Percentiles rank a stretch among this genome's conserved stretches.
Conservation (phyloP, 352 stramenopile genomes). For the Phytopythium vexans region DNA sequence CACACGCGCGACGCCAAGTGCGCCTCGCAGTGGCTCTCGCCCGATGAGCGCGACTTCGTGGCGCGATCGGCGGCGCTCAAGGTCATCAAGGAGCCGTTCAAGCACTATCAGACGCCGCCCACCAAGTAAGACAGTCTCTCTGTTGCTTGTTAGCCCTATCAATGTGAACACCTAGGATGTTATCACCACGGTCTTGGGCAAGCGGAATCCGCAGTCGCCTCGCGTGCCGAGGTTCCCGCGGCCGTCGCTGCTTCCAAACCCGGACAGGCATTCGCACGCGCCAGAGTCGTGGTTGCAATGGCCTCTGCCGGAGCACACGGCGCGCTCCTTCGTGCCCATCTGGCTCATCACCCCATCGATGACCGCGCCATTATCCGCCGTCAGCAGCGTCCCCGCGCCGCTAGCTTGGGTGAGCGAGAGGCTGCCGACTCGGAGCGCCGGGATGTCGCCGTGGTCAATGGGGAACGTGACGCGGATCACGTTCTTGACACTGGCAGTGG, state of each 20-base stretch:
- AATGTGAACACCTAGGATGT: neutral
- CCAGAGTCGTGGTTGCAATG: constrained; percentile 70
- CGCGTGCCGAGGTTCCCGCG: constrained; percentile 48
- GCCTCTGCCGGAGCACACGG: constrained; percentile 85
- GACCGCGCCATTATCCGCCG: constrained; percentile 34
- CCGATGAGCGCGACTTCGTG: constrained; percentile 35
- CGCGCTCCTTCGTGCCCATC: constrained; percentile 88
- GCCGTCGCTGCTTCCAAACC: constrained; percentile 63
- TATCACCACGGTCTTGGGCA: constrained; percentile 7
- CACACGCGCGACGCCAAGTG: constrained; percentile 16
- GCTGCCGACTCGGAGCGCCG: constrained; percentile 32
- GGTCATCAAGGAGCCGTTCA: constrained; percentile 24
- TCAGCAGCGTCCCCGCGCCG: constrained; percentile 16
- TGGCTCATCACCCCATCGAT: constrained; percentile 40
- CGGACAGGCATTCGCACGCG: constrained; percentile 40
- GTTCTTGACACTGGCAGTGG: constrained; percentile 25
- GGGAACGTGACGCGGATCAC: constrained; percentile 56
- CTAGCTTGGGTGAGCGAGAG: constrained; percentile 20
- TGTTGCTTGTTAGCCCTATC: too few species aligned
- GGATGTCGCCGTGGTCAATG: constrained; percentile 46
- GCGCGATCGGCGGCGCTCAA: constrained; percentile 32
- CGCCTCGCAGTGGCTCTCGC: constrained; percentile 22
- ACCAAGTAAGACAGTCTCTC: too few species aligned
- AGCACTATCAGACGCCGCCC: constrained; percentile 8
- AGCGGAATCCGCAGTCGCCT: constrained; percentile 57